phyloP scores from a whole-genome alignment of 176 grass and related monocot genomes.

The Bothriochloa decipiens region DNA sequence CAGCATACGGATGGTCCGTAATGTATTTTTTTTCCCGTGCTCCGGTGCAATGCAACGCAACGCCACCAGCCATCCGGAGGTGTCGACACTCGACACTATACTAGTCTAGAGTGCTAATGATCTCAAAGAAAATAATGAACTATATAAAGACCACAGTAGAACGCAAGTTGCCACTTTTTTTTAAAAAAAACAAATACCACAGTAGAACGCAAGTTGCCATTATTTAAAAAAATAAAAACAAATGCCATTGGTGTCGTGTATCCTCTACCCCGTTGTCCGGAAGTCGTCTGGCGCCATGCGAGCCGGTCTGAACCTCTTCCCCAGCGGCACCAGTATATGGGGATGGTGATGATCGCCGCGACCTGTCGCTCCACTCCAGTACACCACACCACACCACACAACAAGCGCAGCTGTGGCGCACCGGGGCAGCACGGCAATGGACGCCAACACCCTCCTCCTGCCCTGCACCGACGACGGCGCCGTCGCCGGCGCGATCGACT shows the following conservation, averaged over 20 bases:
- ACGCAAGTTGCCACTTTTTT: too few species aligned
- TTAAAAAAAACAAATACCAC: too few species aligned
- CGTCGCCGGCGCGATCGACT: conserved; percentile 52
- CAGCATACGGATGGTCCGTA: too few species aligned
- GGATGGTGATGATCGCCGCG: not conserved
- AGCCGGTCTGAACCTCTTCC: conserved; percentile 21
- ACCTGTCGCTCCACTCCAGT: not conserved
- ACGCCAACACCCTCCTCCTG: conserved; percentile 40
- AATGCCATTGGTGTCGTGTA: not conserved
- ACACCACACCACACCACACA: not conserved
- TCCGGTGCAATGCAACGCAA: too few species aligned
- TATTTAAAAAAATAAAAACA: not conserved
- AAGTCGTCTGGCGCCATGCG: conserved; percentile 28
- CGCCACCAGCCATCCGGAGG: too few species aligned
- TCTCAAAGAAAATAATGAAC: too few species aligned
- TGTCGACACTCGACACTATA: too few species aligned
- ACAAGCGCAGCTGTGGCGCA: not conserved
- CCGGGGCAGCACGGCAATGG: not conserved
- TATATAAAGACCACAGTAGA: too few species aligned
- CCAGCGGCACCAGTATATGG: not conserved
- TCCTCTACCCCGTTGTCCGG: not conserved
- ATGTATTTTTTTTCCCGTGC: too few species aligned
- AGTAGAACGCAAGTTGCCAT: not conserved
- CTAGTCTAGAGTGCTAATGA: too few species aligned
- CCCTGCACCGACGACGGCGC: conserved; percentile 33